Conservation (phyloP, 441 rosid species). For the Corymbia calophylla region DNA sequence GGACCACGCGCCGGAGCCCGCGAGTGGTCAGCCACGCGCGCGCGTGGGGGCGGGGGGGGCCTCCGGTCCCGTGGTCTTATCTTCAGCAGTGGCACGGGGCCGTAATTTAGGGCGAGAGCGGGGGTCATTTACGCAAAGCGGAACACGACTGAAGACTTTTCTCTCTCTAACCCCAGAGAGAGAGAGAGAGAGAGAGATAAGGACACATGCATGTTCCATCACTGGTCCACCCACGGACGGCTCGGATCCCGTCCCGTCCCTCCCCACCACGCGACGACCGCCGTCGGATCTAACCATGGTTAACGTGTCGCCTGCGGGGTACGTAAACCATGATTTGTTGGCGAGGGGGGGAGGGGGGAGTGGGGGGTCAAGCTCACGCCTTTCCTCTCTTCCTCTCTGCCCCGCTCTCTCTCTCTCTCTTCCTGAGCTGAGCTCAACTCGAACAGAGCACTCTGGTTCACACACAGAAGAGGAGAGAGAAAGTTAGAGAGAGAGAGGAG, state of each 20-base stretch:
- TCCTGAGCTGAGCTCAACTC: constrained; percentile 5
- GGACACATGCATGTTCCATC: constrained; percentile 70
- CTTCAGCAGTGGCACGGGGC: background rate
- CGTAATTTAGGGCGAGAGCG: background rate
- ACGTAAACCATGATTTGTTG: constrained; percentile 21
- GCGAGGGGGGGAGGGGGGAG: background rate
- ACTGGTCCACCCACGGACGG: constrained; percentile 27
- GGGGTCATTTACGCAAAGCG: constrained; percentile 5
- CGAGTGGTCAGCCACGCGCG: background rate
- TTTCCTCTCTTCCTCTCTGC: background rate
- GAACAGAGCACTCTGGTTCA: background rate
- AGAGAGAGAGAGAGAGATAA: constrained; percentile 34
- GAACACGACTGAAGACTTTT: constrained; percentile 4
- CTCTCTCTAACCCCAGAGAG: background rate
- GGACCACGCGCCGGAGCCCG: background rate
- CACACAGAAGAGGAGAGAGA: background rate
- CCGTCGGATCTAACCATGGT: constrained; percentile 37
- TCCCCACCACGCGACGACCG: background rate
- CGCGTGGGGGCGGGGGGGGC: background rate
- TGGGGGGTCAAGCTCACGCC: constrained; percentile 6
- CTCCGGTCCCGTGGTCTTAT: background rate
- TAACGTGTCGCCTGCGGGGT: background rate
- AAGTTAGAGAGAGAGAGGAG: background rate
- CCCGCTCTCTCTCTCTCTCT: constrained; percentile 1
- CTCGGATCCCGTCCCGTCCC: constrained; percentile 24